Conservation (phyloP, 2,329 filamentous ascomycete species). For the Fusarium protoensiforme region DNA sequence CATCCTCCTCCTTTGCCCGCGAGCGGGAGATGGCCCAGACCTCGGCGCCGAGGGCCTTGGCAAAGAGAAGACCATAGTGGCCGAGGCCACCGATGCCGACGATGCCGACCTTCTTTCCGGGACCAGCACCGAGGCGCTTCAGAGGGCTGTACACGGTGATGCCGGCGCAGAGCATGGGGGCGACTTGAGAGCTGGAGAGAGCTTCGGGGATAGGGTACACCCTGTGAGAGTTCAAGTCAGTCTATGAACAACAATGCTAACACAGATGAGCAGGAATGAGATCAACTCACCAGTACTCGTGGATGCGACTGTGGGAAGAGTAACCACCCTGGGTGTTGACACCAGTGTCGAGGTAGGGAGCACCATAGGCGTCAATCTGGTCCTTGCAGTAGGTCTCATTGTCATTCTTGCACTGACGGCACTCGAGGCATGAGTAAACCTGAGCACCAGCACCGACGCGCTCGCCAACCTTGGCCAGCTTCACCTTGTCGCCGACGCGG, state of each 20-base stretch:
- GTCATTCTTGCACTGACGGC: constrained; percentile 53
- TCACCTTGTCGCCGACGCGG: constrained; percentile 67
- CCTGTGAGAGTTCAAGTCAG: constrained; percentile 48
- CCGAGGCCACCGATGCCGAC: constrained; percentile 79
- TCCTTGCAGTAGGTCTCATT: constrained; percentile 55
- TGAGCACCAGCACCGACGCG: constrained; percentile 70
- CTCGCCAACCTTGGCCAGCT: constrained; percentile 64
- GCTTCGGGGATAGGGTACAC: constrained; percentile 80
- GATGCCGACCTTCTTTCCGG: constrained; percentile 82
- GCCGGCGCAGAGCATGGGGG: constrained; percentile 87
- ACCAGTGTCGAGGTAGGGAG: constrained; percentile 61
- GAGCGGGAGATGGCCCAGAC: constrained; percentile 71
- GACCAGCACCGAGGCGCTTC: constrained; percentile 78
- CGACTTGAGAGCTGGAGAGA: constrained; percentile 70
- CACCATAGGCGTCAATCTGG: constrained; percentile 61
- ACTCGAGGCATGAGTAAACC: constrained; percentile 61
- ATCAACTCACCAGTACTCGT: constrained; percentile 58
- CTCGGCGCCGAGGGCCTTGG: constrained; percentile 73
- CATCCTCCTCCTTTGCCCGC: constrained; percentile 70
- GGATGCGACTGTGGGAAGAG: constrained; percentile 49
- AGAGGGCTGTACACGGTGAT: constrained; percentile 84
- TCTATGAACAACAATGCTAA: background rate
- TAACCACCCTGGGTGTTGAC: constrained; percentile 70
- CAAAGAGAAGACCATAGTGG: constrained; percentile 77
- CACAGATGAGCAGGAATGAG: background rate